These are phyloP conservation scores for Bryoglossum gracile DNA, from an alignment of 495 filamentous ascomycete species.

Conservation along the genomic window DNA sequence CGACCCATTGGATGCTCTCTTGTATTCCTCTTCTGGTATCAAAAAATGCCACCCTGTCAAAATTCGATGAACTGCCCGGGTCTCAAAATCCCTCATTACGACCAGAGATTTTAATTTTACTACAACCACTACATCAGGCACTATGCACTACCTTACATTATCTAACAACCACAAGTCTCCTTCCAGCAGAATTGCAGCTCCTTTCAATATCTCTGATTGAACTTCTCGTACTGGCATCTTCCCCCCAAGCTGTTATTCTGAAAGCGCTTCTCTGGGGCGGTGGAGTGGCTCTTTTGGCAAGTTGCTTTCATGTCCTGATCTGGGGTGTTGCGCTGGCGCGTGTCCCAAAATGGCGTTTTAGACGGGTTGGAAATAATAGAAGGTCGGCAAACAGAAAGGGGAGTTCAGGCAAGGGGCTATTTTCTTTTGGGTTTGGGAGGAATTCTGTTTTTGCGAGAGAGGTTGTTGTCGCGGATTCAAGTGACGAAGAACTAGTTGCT, in stretches of 20 bases:
- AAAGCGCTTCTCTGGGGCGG: constrained; percentile 83
- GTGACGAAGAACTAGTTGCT: constrained; percentile 10
- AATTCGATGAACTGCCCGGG: not conserved
- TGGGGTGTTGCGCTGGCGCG: constrained; percentile 83
- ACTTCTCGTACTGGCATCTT: constrained; percentile 65
- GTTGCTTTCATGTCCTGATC: constrained; percentile 66
- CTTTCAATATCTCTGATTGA: constrained; percentile 79
- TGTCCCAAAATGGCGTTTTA: constrained; percentile 87
- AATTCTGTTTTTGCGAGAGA: constrained; percentile 15
- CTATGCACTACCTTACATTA: constrained; percentile 66
- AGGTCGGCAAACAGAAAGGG: constrained; percentile 14
- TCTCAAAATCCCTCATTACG: constrained; percentile 3
- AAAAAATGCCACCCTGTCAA: not conserved
- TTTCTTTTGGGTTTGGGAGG: constrained; percentile 23
- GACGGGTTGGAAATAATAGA: constrained; percentile 35
- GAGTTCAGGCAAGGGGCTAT: constrained; percentile 18
- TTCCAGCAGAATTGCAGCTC: constrained; percentile 80
- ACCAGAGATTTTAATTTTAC: constrained; percentile 49
- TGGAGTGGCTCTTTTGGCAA: constrained; percentile 65
- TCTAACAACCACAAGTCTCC: constrained; percentile 78
- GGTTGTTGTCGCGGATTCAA: constrained; percentile 3
- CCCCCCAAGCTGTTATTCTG: constrained; percentile 79
- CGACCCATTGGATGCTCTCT: constrained; percentile 66
- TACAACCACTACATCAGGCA: constrained; percentile 83
- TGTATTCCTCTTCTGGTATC: constrained; percentile 49